Evolutionary conservation across 225 moss, liverwort and hornwort genomes (phyloP).

Genomic region (Neckera pumila): DNA sequence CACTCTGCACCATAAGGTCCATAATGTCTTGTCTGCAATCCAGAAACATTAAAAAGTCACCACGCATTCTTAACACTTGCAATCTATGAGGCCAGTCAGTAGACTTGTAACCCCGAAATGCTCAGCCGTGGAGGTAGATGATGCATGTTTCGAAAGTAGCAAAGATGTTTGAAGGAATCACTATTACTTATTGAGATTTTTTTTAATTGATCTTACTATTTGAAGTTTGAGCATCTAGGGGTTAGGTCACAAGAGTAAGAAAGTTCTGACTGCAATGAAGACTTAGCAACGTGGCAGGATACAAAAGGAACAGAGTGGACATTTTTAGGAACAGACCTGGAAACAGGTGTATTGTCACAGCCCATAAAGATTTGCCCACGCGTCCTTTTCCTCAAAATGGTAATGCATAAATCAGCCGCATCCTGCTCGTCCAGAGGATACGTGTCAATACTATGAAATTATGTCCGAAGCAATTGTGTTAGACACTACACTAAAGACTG

Average conservation of each 20-base stretch:
- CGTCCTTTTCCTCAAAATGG: conserved; percentile 45
- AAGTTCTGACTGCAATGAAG: neutral
- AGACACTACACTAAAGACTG: neutral
- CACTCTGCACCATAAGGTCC: conserved; percentile 50
- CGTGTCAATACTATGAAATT: neutral
- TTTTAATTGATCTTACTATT: too few species aligned
- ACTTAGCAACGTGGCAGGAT: neutral
- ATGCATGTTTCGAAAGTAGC: neutral
- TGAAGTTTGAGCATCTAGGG: neutral
- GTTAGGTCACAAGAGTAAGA: neutral
- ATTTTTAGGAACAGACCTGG: conserved; percentile 41
- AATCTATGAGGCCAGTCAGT: neutral
- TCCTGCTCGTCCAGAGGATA: conserved; percentile 35
- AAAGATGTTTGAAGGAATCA: neutral
- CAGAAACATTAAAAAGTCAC: conserved; percentile 7
- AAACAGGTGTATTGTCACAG: conserved; percentile 77
- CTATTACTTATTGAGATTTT: neutral
- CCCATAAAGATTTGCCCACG: conserved; percentile 68
- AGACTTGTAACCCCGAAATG: neutral
- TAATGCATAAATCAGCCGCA: conserved; percentile 72
- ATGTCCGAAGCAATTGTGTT: neutral
- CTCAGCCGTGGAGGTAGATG: too few species aligned
- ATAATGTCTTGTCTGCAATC: conserved; percentile 73
- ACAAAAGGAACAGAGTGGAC: neutral
- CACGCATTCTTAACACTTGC: neutral